These are phyloP conservation scores for Dactylonectria macrodidyma DNA, from an alignment of 2,329 filamentous ascomycete genomes.

Conservation along the genomic window DNA sequence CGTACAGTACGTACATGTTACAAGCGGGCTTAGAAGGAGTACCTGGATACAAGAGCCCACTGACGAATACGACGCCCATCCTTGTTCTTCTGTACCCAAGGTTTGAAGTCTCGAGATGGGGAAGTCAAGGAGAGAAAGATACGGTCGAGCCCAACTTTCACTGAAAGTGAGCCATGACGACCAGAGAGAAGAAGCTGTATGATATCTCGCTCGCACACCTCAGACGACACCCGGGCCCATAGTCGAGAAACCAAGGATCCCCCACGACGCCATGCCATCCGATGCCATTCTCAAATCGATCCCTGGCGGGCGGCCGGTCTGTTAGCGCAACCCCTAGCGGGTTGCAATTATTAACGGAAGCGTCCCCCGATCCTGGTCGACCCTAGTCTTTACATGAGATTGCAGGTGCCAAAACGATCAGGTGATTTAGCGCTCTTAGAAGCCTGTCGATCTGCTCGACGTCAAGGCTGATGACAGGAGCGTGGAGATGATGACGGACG, in stretches of 20 bases:
- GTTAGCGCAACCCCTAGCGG: conserved; percentile 44
- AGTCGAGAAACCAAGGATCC: conserved; percentile 29
- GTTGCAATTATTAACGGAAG: conserved; percentile 45
- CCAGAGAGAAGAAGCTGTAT: conserved; percentile 1
- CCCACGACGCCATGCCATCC: conserved; percentile 28
- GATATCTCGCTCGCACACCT: conserved; percentile 12
- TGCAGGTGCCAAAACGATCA: conserved; percentile 43
- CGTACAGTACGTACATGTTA: not conserved
- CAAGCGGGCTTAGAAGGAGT: conserved; percentile 6
- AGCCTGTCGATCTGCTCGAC: conserved; percentile 25
- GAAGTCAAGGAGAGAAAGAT: not conserved
- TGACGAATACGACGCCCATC: not conserved
- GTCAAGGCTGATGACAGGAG: conserved; percentile 27
- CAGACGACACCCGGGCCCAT: conserved; percentile 16
- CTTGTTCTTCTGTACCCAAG: not conserved
- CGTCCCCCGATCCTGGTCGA: conserved; percentile 48
- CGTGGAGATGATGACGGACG: conserved; percentile 11
- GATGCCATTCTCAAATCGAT: conserved; percentile 39
- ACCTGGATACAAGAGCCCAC: not conserved
- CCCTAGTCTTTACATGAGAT: conserved; percentile 42
- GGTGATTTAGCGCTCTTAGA: conserved; percentile 47
- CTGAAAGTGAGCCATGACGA: not conserved
- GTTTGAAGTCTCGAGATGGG: not conserved
- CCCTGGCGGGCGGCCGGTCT: conserved; percentile 31
- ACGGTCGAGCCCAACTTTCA: not conserved